A percentile compares a stretch with the other conserved stretches of the same genome.
Evolutionary conservation across 345 rosid species (phyloP).

Genomic region (Ceriops zippeliana): DNA sequence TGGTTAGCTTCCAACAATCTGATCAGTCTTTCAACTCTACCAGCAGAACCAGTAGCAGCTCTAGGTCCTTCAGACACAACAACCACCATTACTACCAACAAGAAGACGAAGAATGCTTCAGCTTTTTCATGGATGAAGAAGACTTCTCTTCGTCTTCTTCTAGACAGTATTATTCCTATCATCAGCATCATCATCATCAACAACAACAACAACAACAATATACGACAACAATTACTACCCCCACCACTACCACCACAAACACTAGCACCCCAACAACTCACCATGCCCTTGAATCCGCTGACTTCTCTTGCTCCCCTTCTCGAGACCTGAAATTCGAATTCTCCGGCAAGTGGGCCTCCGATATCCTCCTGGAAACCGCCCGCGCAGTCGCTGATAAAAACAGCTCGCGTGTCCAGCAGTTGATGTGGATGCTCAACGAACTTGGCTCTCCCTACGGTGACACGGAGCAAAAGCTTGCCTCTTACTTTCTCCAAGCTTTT

Average conservation of each 20-base stretch:
- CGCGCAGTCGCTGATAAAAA: constrained; percentile 63
- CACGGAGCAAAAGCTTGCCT: constrained; percentile 70
- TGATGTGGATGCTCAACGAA: constrained; percentile 94
- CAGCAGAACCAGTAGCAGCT: constrained; percentile 77
- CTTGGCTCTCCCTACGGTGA: constrained; percentile 87
- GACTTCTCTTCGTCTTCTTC: constrained; percentile 98
- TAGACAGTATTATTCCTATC: constrained; percentile 40
- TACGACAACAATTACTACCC: constrained; percentile 29
- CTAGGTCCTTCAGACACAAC: constrained; percentile 69
- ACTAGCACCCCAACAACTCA: constrained; percentile 26
- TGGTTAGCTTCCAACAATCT: constrained; percentile 69
- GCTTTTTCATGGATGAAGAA: constrained; percentile 98
- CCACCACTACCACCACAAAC: constrained; percentile 29
- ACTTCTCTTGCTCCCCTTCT: constrained; percentile 47
- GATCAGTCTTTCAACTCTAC: constrained; percentile 78
- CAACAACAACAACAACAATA: constrained; percentile 28
- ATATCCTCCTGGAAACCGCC: constrained; percentile 53
- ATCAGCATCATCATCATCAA: constrained; percentile 26
- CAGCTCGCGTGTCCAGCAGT: constrained; percentile 63
- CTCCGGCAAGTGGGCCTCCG: constrained; percentile 70
- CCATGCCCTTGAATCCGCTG: constrained; percentile 39
- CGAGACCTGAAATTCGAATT: constrained; percentile 53
- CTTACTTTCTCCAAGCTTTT: constrained; percentile 86
- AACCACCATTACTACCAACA: constrained; percentile 39
- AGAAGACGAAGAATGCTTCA: constrained; percentile 90